Conservation (phyloP, 495 filamentous ascomycete genomes). For the Neurospora tetrasperma region DNA sequence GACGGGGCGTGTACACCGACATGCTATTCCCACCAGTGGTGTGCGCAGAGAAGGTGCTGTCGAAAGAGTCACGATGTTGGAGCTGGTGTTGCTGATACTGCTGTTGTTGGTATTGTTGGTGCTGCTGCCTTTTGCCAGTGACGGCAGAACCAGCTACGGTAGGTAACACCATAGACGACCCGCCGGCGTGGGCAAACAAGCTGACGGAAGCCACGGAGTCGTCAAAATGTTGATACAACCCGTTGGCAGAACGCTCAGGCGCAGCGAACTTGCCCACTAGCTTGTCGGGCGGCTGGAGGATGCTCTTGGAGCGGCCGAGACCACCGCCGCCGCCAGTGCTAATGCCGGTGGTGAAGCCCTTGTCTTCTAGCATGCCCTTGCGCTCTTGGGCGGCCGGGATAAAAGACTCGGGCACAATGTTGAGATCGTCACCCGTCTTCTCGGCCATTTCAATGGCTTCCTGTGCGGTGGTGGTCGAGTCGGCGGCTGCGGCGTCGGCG, state of each 20-base stretch:
- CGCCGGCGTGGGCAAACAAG: not conserved
- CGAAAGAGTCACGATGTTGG: conserved; percentile 56
- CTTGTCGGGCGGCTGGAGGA: conserved; percentile 61
- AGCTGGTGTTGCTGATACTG: conserved; percentile 22
- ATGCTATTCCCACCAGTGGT: conserved; percentile 37
- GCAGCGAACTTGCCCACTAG: conserved; percentile 65
- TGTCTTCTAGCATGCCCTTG: conserved; percentile 24
- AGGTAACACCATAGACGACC: not conserved
- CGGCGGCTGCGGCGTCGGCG: conserved; percentile 81
- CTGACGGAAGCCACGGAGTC: conserved; percentile 46
- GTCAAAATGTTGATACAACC: conserved; percentile 53
- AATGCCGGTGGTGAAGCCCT: conserved; percentile 4
- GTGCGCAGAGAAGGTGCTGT: conserved; percentile 54
- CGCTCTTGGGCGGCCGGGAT: conserved; percentile 53
- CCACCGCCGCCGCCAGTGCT: not conserved
- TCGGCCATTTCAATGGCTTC: conserved; percentile 75
- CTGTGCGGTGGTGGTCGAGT: conserved; percentile 66
- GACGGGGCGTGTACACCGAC: conserved; percentile 61
- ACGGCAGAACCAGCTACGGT: not conserved
- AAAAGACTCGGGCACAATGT: conserved; percentile 85
- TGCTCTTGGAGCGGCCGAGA: conserved; percentile 30
- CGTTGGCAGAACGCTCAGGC: conserved; percentile 47
- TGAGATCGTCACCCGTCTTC: conserved; percentile 77
- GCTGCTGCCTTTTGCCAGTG: not conserved
- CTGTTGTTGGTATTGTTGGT: not conserved